phyloP scores from a whole-genome alignment of 352 stramenopile species.

The Paralagenidium karlingii region DNA sequence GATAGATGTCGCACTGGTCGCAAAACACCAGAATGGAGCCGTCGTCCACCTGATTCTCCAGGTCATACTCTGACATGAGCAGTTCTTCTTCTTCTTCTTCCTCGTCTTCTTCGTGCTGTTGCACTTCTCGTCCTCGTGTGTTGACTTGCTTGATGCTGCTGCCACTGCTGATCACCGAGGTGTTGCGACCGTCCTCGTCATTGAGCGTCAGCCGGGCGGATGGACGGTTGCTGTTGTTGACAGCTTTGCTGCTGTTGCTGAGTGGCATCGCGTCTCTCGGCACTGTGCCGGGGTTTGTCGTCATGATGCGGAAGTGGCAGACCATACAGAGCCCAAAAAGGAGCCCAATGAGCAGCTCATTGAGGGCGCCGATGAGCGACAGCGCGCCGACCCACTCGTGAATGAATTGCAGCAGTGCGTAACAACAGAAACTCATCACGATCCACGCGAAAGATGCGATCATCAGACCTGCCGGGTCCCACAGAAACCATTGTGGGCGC shows the following conservation, averaged over 20 bases:
- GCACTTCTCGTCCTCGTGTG: slow-evolving; percentile 1
- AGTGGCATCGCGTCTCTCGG: slow-evolving; percentile 49
- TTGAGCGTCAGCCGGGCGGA: too few species aligned
- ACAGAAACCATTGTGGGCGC: slow-evolving; percentile 30
- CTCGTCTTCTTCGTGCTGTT: slow-evolving; percentile 9
- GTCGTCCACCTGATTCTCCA: slow-evolving; percentile 57
- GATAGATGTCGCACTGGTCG: slow-evolving; percentile 67
- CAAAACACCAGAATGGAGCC: slow-evolving; percentile 68
- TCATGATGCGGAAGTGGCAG: slow-evolving; percentile 59
- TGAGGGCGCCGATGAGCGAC: slow-evolving; percentile 26
- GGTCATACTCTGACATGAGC: slow-evolving; percentile 50
- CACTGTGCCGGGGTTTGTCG: slow-evolving; percentile 61
- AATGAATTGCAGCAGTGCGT: slow-evolving; percentile 28
- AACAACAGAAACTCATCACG: slow-evolving; percentile 27
- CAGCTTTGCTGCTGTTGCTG: slow-evolving; percentile 10
- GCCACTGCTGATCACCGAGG: background rate
- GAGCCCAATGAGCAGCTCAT: slow-evolving; percentile 25
- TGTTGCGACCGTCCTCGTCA: background rate
- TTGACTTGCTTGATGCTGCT: background rate
- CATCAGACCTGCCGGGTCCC: slow-evolving; percentile 43
- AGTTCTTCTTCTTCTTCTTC: slow-evolving; percentile 29
- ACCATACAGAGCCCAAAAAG: slow-evolving; percentile 66
- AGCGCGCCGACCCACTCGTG: slow-evolving; percentile 41
- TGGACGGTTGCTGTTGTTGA: slow-evolving; percentile 4
- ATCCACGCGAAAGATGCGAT: slow-evolving; percentile 49